These are phyloP conservation scores for Friedmanniomyces simplex DNA, from an alignment of 495 filamentous ascomycete species.

Conservation along the genomic window DNA sequence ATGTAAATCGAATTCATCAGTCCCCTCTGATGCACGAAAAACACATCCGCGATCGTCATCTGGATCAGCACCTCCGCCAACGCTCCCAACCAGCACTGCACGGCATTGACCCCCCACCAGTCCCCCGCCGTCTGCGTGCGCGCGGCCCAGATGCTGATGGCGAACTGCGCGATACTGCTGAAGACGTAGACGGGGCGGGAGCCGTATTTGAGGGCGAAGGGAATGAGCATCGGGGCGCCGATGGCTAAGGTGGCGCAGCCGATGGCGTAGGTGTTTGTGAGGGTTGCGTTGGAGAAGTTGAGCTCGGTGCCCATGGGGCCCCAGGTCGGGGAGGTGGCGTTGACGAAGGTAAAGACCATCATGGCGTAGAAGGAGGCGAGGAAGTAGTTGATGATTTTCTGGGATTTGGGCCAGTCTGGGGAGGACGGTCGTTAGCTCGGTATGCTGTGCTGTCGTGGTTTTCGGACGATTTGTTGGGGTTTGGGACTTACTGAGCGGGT, in stretches of 20 bases:
- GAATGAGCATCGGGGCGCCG: conserved; percentile 37
- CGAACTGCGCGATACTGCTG: conserved; percentile 31
- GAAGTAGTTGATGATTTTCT: conserved; percentile 34
- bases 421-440: not conserved
- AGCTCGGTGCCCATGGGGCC: conserved; percentile 33
- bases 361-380: conserved; percentile 35
- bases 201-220: conserved; percentile 39
- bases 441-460: not conserved
- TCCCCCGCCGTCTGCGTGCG: conserved; percentile 28
- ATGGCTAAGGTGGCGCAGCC: conserved; percentile 33
- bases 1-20: conserved; percentile 36
- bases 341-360: conserved; percentile 33
- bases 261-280: conserved; percentile 34
- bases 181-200: conserved; percentile 38
- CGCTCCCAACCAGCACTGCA: conserved; percentile 33
- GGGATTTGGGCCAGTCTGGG: conserved; percentile 19
- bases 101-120: conserved; percentile 28
- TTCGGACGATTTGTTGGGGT: not conserved
- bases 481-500: not conserved
- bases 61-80: conserved; percentile 38
- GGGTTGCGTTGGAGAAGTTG: conserved; percentile 27
- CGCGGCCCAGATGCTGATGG: conserved; percentile 33
- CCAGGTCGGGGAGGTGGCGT: conserved; percentile 36
- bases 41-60: conserved; percentile 40
- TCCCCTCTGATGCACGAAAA: conserved; percentile 40